Evolutionary conservation across 805 yeast genomes (phyloP), one percentile per base, ranked within the genome.

Genomic region (Spathaspora arborariae): DNA sequence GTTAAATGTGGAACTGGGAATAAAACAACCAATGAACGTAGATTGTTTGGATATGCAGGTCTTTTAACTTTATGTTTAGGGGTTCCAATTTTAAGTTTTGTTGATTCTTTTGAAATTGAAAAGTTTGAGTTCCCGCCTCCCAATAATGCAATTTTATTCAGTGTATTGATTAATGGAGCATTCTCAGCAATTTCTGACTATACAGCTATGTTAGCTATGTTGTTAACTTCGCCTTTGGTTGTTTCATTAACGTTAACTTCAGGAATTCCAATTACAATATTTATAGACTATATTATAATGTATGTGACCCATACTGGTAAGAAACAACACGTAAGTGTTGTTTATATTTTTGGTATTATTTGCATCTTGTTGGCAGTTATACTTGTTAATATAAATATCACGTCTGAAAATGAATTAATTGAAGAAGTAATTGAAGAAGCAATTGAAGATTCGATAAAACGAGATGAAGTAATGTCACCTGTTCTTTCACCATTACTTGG

Each of bases 211-310:
- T 54, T 76, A 11, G 81, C 82, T 6, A 68, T 77, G 64, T 56
- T 79, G 18, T 62, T 78, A 35, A 79, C 82, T 1, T 76, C 81
- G 41, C 84, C 84, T 0, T 65, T 79, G 46, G 70, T 78, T 13
- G 72, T 80, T 2, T 68, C 81, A 2, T 62, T 79, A 34, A 76
- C 81, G 2, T 58, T 79, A 30, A 76, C 82, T 1, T 68, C 79
- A 0, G 73, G 77, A 0, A 76, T 79, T 30, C 84, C 84, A 3
- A 64, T 79, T 20, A 74, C 78, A 22, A 75, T 79, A 54, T 65
- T 75, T 45, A 65, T 76, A 42, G 84, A 79, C 53, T 76, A 70
- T 50, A 51, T 73, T 13, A 55, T 68, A 7, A 51, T 68, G 36
- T 53, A 50, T 18, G n/a, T 62, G 10, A 53, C 50, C 5, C 39